Conservation (phyloP, 140 eudicot genomes). For the Senecio squalidus region DNA sequence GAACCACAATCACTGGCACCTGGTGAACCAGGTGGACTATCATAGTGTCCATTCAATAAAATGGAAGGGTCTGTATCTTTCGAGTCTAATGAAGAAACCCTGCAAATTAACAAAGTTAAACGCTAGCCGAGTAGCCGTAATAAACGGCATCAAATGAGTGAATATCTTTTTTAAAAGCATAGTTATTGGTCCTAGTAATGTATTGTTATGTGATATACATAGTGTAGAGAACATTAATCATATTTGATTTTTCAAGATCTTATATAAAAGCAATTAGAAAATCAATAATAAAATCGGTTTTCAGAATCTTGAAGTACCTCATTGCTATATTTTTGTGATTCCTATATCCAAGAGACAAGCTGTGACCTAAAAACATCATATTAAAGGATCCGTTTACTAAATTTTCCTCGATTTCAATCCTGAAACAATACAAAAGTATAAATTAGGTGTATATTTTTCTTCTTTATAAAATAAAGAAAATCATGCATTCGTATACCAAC, state of each 20-base stretch:
- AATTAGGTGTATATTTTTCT: background rate
- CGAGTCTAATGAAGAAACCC: conserved; percentile 78
- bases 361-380: conserved; percentile 91
- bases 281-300: background rate
- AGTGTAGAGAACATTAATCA: background rate
- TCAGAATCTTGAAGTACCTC: conserved; percentile 50
- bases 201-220: background rate
- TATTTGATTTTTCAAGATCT: background rate
- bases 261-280: background rate
- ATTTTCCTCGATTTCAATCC: conserved; percentile 91
- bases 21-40: conserved; percentile 93
- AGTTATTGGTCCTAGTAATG: background rate
- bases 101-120: conserved; percentile 35
- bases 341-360: conserved; percentile 85
- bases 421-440: conserved; percentile 25
- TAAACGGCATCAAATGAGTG: background rate
- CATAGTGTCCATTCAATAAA: conserved; percentile 88
- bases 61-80: conserved; percentile 76
- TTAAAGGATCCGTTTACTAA: conserved; percentile 85
- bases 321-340: conserved; percentile 82
- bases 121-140: background rate
- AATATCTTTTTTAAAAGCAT: background rate
- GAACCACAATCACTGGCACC: conserved; percentile 99
- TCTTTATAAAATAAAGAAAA: background rate
- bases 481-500: conserved; percentile 28